These are phyloP conservation scores for Abelmoschus esculentus DNA, from an alignment of 345 rosid genomes.

Conservation along the genomic window DNA sequence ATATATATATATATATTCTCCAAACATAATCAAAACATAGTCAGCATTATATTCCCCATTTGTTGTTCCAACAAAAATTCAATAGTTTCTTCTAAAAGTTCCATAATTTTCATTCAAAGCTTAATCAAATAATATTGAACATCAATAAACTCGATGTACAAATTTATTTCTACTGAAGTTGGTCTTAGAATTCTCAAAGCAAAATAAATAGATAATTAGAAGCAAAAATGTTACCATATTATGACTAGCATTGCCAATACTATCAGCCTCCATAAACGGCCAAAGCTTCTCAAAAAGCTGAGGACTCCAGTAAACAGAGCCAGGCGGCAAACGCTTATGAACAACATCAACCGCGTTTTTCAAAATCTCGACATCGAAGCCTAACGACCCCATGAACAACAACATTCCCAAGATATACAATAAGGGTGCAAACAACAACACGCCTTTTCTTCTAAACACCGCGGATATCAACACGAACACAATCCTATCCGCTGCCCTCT, in stretches of 20 bases:
- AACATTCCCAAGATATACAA: slow-evolving; percentile 80
- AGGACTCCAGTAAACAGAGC: slow-evolving; percentile 84
- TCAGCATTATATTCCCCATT: neutral
- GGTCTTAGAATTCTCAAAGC: neutral
- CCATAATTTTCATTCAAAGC: neutral
- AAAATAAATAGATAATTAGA: neutral
- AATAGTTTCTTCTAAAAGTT: too few relatives aligned
- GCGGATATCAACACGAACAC: slow-evolving; percentile 41
- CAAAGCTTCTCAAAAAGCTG: slow-evolving; percentile 71
- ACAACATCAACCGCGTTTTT: slow-evolving; percentile 48
- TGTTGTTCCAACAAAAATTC: too few relatives aligned
- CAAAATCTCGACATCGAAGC: slow-evolving; percentile 58
- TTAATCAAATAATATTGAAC: neutral
- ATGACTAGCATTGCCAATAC: slow-evolving; percentile 40
- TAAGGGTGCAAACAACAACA: slow-evolving; percentile 76
- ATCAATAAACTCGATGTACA: neutral
- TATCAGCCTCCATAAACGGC: slow-evolving; percentile 77
- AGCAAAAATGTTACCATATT: slow-evolving; percentile 42
- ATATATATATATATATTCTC: neutral
- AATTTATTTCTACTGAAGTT: neutral
- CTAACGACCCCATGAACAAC: slow-evolving; percentile 78
- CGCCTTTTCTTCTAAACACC: slow-evolving; percentile 71
- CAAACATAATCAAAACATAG: neutral
- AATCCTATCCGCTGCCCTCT: slow-evolving; percentile 44
- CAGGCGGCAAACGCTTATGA: slow-evolving; percentile 50